Base-by-base conservation (phyloP, 192 early-diverging fungal genomes). In the Entrophospora sp. region DNA sequence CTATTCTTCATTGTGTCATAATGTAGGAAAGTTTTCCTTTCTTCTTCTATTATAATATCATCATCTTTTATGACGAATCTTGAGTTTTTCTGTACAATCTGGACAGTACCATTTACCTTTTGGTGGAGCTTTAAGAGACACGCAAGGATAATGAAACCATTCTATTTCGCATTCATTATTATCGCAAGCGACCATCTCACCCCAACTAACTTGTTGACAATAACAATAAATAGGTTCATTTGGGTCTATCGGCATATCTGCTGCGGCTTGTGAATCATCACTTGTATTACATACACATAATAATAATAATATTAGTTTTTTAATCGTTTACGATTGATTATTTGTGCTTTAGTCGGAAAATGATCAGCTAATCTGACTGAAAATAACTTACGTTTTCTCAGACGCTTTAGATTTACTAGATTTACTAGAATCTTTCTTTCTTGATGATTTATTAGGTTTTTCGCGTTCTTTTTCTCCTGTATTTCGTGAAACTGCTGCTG, bases 111-210 rank as follows among this genome's bases (percentile, higher is more conserved):
- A 99, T 70, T 88, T 89, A 14, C 95, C 96, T 67, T 94, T 91
- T 13, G 91, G 91, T 35, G 85, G 91, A 14, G 81, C 85, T 32
- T 83, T 89, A 30, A 99, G 81, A 24, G 89, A 91, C 13, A 95
- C 96, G 65, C 96, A 99, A 0, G 80, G 85, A 62, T 92, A 81
- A 77, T 99, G 96, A 81, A 99, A 99, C 96, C 96, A 99, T 78
- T 99, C 95, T 64, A 92, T 87, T 46, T 89, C 87, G 72, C 96
- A 98, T 84, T 91, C 91, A 44, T 89, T 87, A 73, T 97, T 92
- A 67, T 91, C 90, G 65, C 89, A 91, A 24, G 89, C 96, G 49
- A 99, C 92, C 96, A 99, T 99, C 49, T 97, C 95, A 13, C 96
- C 96, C 66, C 83, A 99, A 6, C 91, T 94, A 13, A 97, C 91